Conservation (phyloP, 768 basidiomycete species). For the Mycena polygramma region DNA sequence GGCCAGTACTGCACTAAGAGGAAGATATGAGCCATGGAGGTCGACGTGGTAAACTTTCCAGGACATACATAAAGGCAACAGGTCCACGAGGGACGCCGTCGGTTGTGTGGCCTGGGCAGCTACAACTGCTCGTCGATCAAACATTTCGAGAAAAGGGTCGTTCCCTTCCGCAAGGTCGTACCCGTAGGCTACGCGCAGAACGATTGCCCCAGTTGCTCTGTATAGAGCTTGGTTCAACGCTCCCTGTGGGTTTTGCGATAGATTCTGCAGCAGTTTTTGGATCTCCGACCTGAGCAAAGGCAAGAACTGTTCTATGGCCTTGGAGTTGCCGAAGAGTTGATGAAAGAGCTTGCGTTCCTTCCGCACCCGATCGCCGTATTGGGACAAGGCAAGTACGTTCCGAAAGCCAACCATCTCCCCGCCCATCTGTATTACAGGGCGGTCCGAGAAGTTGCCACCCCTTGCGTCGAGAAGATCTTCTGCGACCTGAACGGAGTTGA, state of each 20-base stretch:
- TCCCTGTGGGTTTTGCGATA: not conserved
- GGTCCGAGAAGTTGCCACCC: constrained; percentile 28
- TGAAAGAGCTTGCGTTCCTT: constrained; percentile 26
- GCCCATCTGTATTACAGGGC: constrained; percentile 31
- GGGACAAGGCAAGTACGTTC: constrained; percentile 12
- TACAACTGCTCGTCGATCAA: not conserved
- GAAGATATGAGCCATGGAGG: not conserved
- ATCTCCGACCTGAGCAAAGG: constrained; percentile 25
- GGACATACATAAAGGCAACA: constrained; percentile 5
- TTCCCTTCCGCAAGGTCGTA: constrained; percentile 20
- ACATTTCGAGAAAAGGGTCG: constrained; percentile 13
- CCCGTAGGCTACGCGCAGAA: constrained; percentile 31
- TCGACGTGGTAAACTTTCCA: too few species aligned
- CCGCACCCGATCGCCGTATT: constrained; percentile 23
- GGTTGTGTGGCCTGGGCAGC: constrained; percentile 5
- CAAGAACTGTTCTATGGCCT: constrained; percentile 10
- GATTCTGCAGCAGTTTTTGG: constrained; percentile 23
- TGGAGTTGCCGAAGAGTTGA: constrained; percentile 28
- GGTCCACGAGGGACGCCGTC: constrained; percentile 10
- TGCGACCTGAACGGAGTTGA: constrained; percentile 23
- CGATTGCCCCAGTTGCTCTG: constrained; percentile 26
- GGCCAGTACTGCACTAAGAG: constrained; percentile 46
- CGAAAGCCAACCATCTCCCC: constrained; percentile 32
- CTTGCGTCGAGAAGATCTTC: constrained; percentile 27
- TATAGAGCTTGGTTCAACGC: not conserved